phyloP scores from a whole-genome alignment of 768 basidiomycete species.

The Podaxis sp. region DNA sequence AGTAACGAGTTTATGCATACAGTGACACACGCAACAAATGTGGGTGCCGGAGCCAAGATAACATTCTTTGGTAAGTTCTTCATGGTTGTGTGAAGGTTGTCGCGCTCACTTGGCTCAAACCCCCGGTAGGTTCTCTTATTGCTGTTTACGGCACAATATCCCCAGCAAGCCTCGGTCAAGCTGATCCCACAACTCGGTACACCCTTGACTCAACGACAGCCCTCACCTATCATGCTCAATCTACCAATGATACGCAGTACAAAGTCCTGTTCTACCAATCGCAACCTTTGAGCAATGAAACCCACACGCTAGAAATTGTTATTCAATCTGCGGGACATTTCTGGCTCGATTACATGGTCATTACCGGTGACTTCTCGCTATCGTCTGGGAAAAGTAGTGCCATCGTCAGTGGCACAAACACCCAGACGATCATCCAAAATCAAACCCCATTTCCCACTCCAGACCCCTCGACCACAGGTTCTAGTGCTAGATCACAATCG shows the following conservation, averaged over 20 bases:
- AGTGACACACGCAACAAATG: neutral
- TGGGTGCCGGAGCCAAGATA: neutral
- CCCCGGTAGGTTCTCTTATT: neutral
- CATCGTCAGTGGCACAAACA: neutral
- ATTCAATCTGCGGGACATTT: neutral
- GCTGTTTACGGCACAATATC: constrained; percentile 3
- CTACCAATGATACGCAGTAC: neutral
- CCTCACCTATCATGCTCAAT: neutral
- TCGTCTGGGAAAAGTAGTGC: neutral
- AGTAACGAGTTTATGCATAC: constrained; percentile 1
- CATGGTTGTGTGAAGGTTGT: too few species aligned
- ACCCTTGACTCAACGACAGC: neutral
- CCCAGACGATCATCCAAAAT: neutral
- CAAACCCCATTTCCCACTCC: neutral
- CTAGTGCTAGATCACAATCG: neutral
- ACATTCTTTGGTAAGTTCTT: neutral
- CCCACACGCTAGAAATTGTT: neutral
- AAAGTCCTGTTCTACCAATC: constrained; percentile 4
- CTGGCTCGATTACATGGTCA: constrained; percentile 1
- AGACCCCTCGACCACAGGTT: neutral
- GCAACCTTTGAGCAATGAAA: neutral
- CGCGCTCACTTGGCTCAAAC: neutral
- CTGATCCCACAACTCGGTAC: neutral
- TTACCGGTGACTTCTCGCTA: neutral
- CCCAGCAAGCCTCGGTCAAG: neutral